Evolutionary conservation across 2,329 filamentous ascomycete species (phyloP), one percentile per base, ranked within the genome.

Genomic region (Pseudonectria buxi): DNA sequence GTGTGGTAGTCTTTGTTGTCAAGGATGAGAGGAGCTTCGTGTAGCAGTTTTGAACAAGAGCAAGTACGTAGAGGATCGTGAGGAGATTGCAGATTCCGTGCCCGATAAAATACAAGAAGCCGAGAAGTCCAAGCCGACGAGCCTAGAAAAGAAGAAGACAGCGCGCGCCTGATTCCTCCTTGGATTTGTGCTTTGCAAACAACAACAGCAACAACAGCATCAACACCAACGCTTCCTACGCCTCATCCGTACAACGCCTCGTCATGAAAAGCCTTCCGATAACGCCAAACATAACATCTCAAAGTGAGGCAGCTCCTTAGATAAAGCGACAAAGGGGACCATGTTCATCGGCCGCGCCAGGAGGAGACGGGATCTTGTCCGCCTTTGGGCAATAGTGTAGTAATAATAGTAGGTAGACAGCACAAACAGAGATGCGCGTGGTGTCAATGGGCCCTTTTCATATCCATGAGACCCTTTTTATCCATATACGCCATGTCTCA

Each of bases 61-160:
- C n/a, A n/a, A n/a, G n/a, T n/a, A n/a, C n/a, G n/a, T n/a, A 22
- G 18, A 22, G 18, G 18, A 22, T 5, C 18, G 18, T 22, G 18
- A 22, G 18, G 18, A 22, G 18, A 22, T 22, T 5, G 9, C 18
- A 5, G 18, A 22, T 22, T 22, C 26, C 37, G 32, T 37, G 33
- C 33, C 40, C 35, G 26, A 41, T 33, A 25, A 22, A 16, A 24
- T 30, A 32, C 35, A 35, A 34, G 26, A 43, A 43, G 37, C 33
- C 33, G 40, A 40, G 40, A 33, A 26, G 16, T 36, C 24, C 28
- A 30, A 14, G 33, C 27, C 26, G 3, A n/a, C 34, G 13, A 7
- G 15, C 13, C 28, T 4, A 14, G 26, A 15, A 11, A 5, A n/a
- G 12, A 29, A 29, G 10, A 11, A n/a, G 11, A 14, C 13, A 9